These are phyloP conservation scores for Aspergillus funiculosus DNA, from an alignment of 495 filamentous ascomycete species.

Conservation along the genomic window DNA sequence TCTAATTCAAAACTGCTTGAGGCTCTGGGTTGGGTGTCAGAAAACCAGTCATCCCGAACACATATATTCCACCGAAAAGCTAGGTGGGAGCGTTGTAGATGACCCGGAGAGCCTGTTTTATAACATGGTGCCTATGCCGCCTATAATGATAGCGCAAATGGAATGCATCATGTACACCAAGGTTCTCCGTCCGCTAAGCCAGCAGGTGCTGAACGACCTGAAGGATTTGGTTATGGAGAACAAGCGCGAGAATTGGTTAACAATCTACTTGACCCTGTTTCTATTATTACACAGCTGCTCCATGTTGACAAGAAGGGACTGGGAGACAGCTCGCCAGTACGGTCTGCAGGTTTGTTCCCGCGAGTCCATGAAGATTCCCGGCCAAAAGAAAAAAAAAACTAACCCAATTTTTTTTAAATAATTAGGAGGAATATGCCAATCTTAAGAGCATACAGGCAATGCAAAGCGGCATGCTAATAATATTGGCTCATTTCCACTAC, in stretches of 20 bases:
- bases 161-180: slow-evolving; percentile 16
- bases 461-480: slow-evolving; percentile 10
- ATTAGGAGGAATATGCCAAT: slow-evolving; percentile 10
- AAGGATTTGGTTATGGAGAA: slow-evolving; percentile 14
- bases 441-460: slow-evolving; percentile 8
- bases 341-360: slow-evolving; percentile 8
- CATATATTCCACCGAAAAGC: slow-evolving; percentile 3
- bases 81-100: slow-evolving; percentile 4
- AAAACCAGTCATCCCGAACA: slow-evolving; percentile 12
- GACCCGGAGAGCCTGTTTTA: slow-evolving; percentile 9
- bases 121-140: slow-evolving; percentile 7
- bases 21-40: slow-evolving; percentile 12
- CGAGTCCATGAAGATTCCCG: no score
- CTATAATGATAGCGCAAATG: slow-evolving; percentile 15
- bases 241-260: slow-evolving; percentile 15
- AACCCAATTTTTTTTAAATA: no score
- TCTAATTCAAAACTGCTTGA: slow-evolving; percentile 9
- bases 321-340: slow-evolving; percentile 12
- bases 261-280: slow-evolving; percentile 13
- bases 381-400: no score
- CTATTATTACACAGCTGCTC: slow-evolving; percentile 11
- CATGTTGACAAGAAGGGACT: slow-evolving; percentile 10
- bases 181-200: slow-evolving; percentile 8
- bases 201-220: slow-evolving; percentile 3
- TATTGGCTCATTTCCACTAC: slow-evolving; percentile 15